Base-by-base conservation (phyloP, 192 early-diverging fungal species). In the Jimgerdemannia flammicorona region DNA sequence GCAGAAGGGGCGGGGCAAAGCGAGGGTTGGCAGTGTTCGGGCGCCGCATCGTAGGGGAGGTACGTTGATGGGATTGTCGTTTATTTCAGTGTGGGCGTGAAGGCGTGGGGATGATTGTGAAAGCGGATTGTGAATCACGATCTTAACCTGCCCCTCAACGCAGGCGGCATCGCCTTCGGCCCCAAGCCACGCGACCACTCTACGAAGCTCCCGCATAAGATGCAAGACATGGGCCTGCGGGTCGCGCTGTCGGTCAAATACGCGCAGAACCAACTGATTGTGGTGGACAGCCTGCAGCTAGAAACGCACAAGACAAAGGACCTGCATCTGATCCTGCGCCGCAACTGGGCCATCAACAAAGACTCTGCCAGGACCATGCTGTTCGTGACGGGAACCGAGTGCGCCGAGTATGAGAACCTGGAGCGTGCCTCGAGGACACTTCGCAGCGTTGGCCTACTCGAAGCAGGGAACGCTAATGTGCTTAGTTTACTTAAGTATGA, bases 1-100 rank as follows among this genome's bases (percentile, higher is more conserved):
- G 43, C 97, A 98, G 80, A 98, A 98, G 82, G 97, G 97, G 17
- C 87, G 95, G 42, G 97, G 97, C 79, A 89, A 86, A 78, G 96
- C 97, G n/a, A 87, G 97, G 74, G 90, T 94, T 20, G 95, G 96
- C 40, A 91, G 91, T 3, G 69, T 91, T 41, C 87, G 95, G 39
- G 94, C 95, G 40, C 94, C 97, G 43, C 95, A 97, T 78, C 93
- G 89, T 77, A 84, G 88, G 39, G 97, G 97, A 82, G 97, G 94
- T 93, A 82, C 66, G 44, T 74, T 69, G 66, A 44, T 2, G 72
- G 42, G 40, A 63, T 14, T 72, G n/a, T n/a, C n/a, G n/a, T n/a
- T n/a, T n/a, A n/a, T n/a, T n/a, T n/a, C n/a, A n/a, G n/a, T n/a
- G 43, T 29, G 29, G 29, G 29, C 29, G 70, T 29, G 14, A 72